Evolutionary conservation across 2,329 filamentous ascomycete genomes (phyloP).

Genomic region (Hypoxylon sp.): DNA sequence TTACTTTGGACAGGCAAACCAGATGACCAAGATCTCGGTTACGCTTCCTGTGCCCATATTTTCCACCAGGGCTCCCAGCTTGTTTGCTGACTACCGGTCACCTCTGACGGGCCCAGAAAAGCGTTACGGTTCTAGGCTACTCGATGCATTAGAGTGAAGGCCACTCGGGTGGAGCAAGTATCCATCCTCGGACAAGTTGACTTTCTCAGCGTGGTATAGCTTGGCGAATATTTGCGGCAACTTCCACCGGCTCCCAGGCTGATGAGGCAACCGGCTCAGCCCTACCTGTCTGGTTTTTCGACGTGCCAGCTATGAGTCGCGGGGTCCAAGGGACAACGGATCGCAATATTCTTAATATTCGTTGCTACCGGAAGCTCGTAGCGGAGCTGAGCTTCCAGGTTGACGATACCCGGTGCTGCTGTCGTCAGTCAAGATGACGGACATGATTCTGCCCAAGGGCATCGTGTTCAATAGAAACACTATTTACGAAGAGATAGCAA

Average conservation of each 20-base stretch:
- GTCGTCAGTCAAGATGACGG: constrained; percentile 49
- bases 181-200: constrained; percentile 39
- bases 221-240: constrained; percentile 36
- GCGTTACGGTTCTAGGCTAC: constrained; percentile 38
- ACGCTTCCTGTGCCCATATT: constrained; percentile 36
- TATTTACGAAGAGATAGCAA: constrained; percentile 67
- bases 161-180: constrained; percentile 39
- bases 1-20: constrained; percentile 41
- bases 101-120: constrained; percentile 36
- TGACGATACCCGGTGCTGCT: constrained; percentile 33
- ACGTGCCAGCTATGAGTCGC: constrained; percentile 41
- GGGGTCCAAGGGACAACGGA: constrained; percentile 35
- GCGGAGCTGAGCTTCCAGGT: constrained; percentile 31
- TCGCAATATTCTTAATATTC: constrained; percentile 32
- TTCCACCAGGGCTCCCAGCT: constrained; percentile 28
- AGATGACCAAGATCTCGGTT: constrained; percentile 37
- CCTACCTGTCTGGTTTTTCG: constrained; percentile 23
- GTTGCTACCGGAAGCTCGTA: constrained; percentile 37
- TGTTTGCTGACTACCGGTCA: constrained; percentile 39
- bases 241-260: constrained; percentile 35
- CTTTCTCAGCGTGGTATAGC: constrained; percentile 38
- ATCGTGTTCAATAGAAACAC: constrained; percentile 65
- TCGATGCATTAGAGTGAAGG: constrained; percentile 43
- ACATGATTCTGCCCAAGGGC: constrained; percentile 66
- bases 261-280: constrained; percentile 35